Evolutionary conservation across 176 grass and related monocot genomes (phyloP).

Genomic region (Ampelocalamus luodianensis): DNA sequence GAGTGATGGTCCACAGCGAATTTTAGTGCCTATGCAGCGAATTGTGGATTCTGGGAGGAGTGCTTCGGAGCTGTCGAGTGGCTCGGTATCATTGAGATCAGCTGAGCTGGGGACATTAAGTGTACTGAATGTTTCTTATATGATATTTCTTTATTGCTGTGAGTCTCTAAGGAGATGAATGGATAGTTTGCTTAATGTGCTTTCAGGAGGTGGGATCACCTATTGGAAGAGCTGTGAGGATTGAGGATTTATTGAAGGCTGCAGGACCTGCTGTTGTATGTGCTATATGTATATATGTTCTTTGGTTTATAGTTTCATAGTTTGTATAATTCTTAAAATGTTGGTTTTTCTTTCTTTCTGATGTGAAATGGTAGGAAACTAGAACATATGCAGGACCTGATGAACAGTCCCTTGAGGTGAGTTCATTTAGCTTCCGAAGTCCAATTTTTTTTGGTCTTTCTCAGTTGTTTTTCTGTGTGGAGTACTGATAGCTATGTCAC

Average conservation of each 20-base stretch:
- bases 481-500: not conserved
- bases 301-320: not conserved
- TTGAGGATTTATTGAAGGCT: constrained; percentile 29
- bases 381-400: constrained; percentile 40
- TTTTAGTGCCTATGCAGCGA: constrained; percentile 46
- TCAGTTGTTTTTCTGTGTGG: constrained; percentile 16
- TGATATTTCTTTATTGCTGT: not conserved
- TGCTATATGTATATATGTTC: constrained; percentile 16
- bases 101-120: constrained; percentile 43
- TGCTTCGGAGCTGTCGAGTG: constrained; percentile 51
- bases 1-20: constrained; percentile 23
- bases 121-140: constrained; percentile 10
- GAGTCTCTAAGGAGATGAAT: constrained; percentile 19
- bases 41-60: constrained; percentile 45
- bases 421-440: constrained; percentile 22
- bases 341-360: constrained; percentile 24
- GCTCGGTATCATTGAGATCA: constrained; percentile 53
- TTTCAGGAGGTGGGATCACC: constrained; percentile 50
- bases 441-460: constrained; percentile 12
- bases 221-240: constrained; percentile 38
- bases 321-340: constrained; percentile 10
- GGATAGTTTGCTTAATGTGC: constrained; percentile 11
- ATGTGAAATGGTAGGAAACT: constrained; percentile 52
- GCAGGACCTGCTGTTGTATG: constrained; percentile 44
- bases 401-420: constrained; percentile 56